Base-by-base conservation (phyloP, 352 stramenopile genomes). In the Pythium pectinolyticum region DNA sequence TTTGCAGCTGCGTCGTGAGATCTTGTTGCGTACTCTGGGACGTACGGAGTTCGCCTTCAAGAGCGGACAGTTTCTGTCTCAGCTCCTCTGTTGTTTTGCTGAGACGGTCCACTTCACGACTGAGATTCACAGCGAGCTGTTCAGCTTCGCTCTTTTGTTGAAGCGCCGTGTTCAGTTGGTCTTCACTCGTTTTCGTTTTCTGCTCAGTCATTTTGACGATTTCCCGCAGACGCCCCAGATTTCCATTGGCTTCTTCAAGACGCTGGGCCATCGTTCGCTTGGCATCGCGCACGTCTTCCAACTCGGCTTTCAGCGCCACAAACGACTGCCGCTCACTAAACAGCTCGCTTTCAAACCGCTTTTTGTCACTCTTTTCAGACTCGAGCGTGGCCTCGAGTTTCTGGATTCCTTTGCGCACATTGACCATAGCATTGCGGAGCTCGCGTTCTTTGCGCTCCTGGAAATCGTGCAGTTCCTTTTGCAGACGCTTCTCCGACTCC, bases 201-300 rank as follows among this genome's bases (percentile, higher is more conserved):
- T 57, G 52, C 47, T 80, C 51, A 1, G 60, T 35, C 7, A 52
- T 50, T 37, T 78, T 76, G 19, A 89, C 74, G 34, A 91, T 66
- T 47, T 62, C 70, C 1, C 80, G 78, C 34, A 91, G 66, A 19
- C 73, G 77, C 3, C 82, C 82, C 24, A 91, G 62, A 49, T 89
- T 86, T 27, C 80, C 75, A 35, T 91, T 91, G 7, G 82, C 75
- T 63, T 91, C 82, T 70, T 88, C 78, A 4, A 91, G 58, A 11
- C 82, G 75, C 34, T 89, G 78, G 3, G 80, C 57, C 12, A 88
- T 46, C 14, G 54, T 69, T 4, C 66, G 67, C 39, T 85, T 89
- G 0, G 69, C 54, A 5, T 89, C 76, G 39, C 73, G 78, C 11
- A 57, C 53, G 5, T 86, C 77, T 31, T 88, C 78, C 39, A 74